Evolutionary conservation across 169 alveolate species (phyloP).

Genomic region (Plasmodium gonderi): DNA sequence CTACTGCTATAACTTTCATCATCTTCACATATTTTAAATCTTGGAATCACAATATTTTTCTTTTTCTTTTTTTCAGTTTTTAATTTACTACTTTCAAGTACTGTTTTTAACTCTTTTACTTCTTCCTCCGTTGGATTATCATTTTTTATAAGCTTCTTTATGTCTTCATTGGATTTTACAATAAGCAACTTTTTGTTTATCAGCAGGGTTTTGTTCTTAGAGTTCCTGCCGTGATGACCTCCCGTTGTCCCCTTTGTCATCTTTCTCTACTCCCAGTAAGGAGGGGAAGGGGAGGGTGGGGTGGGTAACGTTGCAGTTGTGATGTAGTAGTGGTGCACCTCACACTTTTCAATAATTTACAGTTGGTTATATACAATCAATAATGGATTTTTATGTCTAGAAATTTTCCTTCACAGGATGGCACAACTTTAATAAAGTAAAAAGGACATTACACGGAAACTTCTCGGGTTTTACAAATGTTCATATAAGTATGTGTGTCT

Average conservation of each 20-base stretch:
- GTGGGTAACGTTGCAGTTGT: no score
- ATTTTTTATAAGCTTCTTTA: conserved; percentile 49
- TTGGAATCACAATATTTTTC: conserved; percentile 57
- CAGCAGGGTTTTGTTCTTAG: conserved; percentile 24
- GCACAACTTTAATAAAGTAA: no score
- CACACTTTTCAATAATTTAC: no score
- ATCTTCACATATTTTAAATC: conserved; percentile 71
- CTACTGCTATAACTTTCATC: conserved; percentile 34
- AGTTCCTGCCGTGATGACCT: not conserved
- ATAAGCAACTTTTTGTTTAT: conserved; percentile 36
- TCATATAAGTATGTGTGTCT: no score
- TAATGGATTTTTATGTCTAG: no score
- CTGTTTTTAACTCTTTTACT: not conserved
- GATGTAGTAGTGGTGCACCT: no score
- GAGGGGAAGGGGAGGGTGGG: no score
- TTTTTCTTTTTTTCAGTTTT: conserved; percentile 50
- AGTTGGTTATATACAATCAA: no score
- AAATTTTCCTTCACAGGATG: no score
- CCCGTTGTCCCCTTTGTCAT: conserved; percentile 34
- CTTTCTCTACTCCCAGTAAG: no score
- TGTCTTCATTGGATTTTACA: conserved; percentile 41
- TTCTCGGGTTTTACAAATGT: no score
- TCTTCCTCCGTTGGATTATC: conserved; percentile 63
- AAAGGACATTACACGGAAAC: no score
- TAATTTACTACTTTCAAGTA: conserved; percentile 38